Percentiles rank a stretch among this genome's conserved stretches.
Evolutionary conservation across 73 alveolate species (phyloP).

Genomic region (Stentor roeselii): DNA sequence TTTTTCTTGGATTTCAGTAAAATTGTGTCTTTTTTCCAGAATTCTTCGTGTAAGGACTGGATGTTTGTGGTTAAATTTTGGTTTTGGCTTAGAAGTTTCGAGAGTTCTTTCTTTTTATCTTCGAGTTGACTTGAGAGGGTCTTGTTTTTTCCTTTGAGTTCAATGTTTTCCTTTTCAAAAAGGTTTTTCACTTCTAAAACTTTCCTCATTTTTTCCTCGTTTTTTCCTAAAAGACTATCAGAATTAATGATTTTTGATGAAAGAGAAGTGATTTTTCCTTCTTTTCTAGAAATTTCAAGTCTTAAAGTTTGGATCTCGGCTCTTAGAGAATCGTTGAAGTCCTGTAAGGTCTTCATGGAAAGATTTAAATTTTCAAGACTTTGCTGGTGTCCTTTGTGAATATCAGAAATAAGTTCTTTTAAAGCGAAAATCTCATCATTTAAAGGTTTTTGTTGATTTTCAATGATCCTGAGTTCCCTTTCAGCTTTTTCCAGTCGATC

Average conservation of each 20-base stretch:
- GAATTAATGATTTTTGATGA: not conserved
- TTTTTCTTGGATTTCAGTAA: not conserved
- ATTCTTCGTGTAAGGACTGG: not conserved
- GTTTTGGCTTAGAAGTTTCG: not conserved
- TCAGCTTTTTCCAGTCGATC: not conserved
- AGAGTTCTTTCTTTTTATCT: not conserved
- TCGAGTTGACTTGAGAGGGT: not conserved
- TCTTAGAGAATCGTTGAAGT: not conserved
- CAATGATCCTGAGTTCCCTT: not conserved
- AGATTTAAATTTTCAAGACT: not conserved
- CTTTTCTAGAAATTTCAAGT: not conserved
- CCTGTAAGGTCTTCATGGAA: not conserved
- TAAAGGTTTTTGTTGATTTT: not conserved
- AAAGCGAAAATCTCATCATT: not conserved
- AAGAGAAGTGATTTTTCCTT: not conserved
- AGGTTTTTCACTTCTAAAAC: not conserved
- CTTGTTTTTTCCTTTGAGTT: not conserved
- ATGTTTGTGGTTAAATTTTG: too few relatives aligned
- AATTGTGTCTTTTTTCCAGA: not conserved
- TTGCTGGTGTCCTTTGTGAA: not conserved
- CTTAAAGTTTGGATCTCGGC: not conserved
- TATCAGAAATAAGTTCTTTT: not conserved
- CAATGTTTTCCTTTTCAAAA: not conserved
- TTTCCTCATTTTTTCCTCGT: not conserved
- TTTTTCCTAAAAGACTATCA: not conserved